These are phyloP conservation scores for Amphichorda felina DNA, from an alignment of 2,329 filamentous ascomycete species.

Conservation along the genomic window DNA sequence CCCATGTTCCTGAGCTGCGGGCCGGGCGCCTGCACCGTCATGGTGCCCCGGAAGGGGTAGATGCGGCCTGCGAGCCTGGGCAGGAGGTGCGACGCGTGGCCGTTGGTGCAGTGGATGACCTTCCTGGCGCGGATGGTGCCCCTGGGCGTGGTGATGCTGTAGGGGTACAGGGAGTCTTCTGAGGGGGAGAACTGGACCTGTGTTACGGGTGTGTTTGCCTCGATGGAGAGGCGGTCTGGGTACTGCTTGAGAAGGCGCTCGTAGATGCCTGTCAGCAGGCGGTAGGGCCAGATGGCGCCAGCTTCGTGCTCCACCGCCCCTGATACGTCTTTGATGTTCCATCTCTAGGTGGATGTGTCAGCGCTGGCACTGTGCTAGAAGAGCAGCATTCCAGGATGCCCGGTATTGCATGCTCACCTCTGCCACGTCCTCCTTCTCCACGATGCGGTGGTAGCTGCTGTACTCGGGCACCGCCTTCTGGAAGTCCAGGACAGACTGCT, in stretches of 20 bases:
- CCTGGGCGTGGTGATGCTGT: conserved; percentile 28
- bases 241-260: conserved; percentile 19
- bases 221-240: conserved; percentile 17
- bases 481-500: too few species aligned
- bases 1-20: conserved; percentile 7
- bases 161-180: conserved; percentile 19
- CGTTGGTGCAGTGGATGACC: conserved; percentile 46
- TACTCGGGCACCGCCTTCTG: too few species aligned
- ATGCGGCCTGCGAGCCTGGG: conserved; percentile 30
- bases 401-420: conserved; percentile 1
- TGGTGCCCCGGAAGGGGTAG: conserved; percentile 29
- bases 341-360: conserved; percentile 7
- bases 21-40: conserved; percentile 34
- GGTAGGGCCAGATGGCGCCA: conserved; percentile 36
- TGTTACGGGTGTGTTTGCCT: conserved; percentile 19
- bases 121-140: conserved; percentile 31
- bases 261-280: conserved; percentile 29
- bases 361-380: too few species aligned
- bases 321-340: conserved; percentile 9
- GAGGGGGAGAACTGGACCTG: conserved; percentile 11
- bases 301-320: conserved; percentile 27
- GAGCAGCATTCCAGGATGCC: neutral
- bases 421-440: conserved; percentile 7
- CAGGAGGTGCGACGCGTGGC: conserved; percentile 34
- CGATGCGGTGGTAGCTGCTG: conserved; percentile 8